These are phyloP conservation scores for Phaeophleospora eucalypticola DNA, from an alignment of 2,329 filamentous ascomycete genomes.

Conservation along the genomic window DNA sequence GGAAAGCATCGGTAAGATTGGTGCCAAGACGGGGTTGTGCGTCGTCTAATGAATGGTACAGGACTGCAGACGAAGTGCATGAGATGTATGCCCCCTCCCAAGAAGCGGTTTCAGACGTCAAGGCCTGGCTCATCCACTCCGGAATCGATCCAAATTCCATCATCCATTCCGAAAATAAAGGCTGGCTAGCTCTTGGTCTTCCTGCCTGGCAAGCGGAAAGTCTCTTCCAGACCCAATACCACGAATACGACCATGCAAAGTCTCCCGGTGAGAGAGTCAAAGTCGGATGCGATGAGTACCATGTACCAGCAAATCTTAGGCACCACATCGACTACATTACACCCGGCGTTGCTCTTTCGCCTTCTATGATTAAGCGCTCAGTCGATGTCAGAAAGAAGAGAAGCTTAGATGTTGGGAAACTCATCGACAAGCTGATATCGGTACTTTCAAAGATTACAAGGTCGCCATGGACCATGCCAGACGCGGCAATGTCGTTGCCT, in stretches of 20 bases:
- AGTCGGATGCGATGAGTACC: conserved; percentile 24
- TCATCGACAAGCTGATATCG: not conserved
- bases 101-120: conserved; percentile 32
- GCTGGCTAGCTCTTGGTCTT: conserved; percentile 41
- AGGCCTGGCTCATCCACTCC: conserved; percentile 35
- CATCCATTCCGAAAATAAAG: conserved; percentile 29
- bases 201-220: conserved; percentile 35
- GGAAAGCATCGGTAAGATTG: too few species aligned
- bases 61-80: conserved; percentile 31
- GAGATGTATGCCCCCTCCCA: conserved; percentile 38
- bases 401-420: not conserved
- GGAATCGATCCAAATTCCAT: conserved; percentile 29
- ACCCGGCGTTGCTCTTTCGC: conserved; percentile 44
- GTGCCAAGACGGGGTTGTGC: too few species aligned
- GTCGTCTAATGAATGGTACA: too few species aligned
- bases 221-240: conserved; percentile 38
- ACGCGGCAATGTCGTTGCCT: conserved; percentile 1
- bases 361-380: conserved; percentile 11
- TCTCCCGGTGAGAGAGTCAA: not conserved
- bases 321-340: conserved; percentile 53
- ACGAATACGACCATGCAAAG: conserved; percentile 4
- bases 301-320: conserved; percentile 36
- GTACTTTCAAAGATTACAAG: not conserved
- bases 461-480: conserved; percentile 2
- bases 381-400: not conserved